Evolutionary conservation across 495 filamentous ascomycete species (phyloP), one percentile per base, ranked within the genome.

Genomic region (Cudoniella acicularis): DNA sequence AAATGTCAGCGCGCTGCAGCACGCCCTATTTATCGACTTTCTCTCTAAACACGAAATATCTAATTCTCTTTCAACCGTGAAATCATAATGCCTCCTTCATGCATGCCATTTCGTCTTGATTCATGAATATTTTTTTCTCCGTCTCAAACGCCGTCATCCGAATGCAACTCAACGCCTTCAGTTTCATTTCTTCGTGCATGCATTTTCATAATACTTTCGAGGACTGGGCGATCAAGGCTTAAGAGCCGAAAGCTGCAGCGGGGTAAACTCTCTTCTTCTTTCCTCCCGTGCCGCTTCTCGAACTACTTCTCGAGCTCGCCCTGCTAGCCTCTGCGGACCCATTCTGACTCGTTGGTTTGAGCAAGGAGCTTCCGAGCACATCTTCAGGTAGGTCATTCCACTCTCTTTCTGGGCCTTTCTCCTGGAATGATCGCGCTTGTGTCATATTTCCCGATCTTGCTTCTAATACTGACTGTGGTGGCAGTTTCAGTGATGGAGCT

Each of bases 381-480:
- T 83, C 79, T 3, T 72, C 67, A 0, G 80, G 80, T 8, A 83
- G 57, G 57, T 83, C 80, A 64, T 83, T 83, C 80, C 80, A 83
- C 63, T 83, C 80, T n/a, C 64, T 73, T 21, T 77, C 74, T 30
- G 80, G 78, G 17, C 78, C 72, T 61, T 65, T 48, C 52, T 77
- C 80, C 60, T 82, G 79, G 67, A 71, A 83, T 2, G 79, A 87
- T 9, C 53, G 26, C 16, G 61, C 56, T 9, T 50, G 55, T 2
- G 43, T 2, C 1, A 42, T n/a, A 10, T 10, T 13, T 4, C 20
- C 9, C 20, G 62, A 60, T 46, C 60, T 54, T 1, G 18, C 11
- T 0, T 49, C n/a, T 2, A 16, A 49, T 41, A 43, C 10, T 13
- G 11, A 3, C 21, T 30, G 13, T 30, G 25, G 22, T 17, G 54